A percentile compares a stretch with the other conserved stretches of the same genome.
Conservation (phyloP, 495 filamentous ascomycete genomes). For the Thermochaetoides thermophila region DNA sequence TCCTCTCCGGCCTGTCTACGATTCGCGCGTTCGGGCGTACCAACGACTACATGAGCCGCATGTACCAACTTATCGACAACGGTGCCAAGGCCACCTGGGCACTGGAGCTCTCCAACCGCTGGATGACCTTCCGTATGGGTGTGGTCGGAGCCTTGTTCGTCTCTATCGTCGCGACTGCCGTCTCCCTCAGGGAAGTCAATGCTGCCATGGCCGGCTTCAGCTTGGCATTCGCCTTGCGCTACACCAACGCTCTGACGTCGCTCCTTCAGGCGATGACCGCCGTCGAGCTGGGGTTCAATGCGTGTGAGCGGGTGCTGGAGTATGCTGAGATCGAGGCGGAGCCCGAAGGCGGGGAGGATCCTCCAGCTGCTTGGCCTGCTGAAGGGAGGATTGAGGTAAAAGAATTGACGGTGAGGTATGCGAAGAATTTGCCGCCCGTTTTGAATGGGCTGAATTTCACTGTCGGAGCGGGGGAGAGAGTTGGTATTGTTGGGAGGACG, state of each 20-base stretch:
- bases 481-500: constrained; percentile 38
- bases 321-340: constrained; percentile 25
- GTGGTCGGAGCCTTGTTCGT: constrained; percentile 47
- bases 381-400: constrained; percentile 26
- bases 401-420: constrained; percentile 27
- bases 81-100: constrained; percentile 39
- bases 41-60: constrained; percentile 36
- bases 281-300: constrained; percentile 28
- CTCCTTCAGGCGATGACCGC: constrained; percentile 37
- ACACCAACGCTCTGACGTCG: constrained; percentile 33
- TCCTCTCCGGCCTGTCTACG: constrained; percentile 45
- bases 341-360: constrained; percentile 17
- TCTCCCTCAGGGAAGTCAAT: constrained; percentile 40
- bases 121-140: constrained; percentile 46
- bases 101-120: constrained; percentile 40
- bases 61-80: constrained; percentile 42
- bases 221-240: constrained; percentile 38
- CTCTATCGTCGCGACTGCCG: constrained; percentile 37
- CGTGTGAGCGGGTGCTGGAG: constrained; percentile 26
- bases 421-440: constrained; percentile 25
- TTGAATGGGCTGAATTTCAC: constrained; percentile 28
- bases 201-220: constrained; percentile 46
- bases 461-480: constrained; percentile 23
- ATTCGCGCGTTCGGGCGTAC: constrained; percentile 47
- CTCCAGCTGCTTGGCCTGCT: constrained; percentile 30